phyloP scores from a whole-genome alignment of 306 rosid species.

The Arachis stenosperma region DNA sequence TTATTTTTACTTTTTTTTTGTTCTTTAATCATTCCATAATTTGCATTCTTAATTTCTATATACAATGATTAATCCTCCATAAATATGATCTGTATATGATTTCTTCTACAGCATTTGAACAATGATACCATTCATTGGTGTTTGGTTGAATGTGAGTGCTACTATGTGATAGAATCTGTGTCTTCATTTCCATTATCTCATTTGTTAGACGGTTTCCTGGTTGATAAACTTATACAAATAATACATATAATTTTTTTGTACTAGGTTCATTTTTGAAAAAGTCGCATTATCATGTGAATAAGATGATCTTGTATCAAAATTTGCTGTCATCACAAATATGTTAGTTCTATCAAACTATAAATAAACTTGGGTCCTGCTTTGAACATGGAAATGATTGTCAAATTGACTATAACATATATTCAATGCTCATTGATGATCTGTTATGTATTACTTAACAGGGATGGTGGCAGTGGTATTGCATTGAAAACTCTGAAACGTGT shows the following conservation, averaged over 20 bases:
- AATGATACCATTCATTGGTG: slow-evolving; percentile 2
- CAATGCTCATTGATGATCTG: slow-evolving; percentile 33
- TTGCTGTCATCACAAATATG: slow-evolving; percentile 20
- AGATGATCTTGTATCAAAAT: slow-evolving; percentile 7
- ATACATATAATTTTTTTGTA: slow-evolving; percentile 1
- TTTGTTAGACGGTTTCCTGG: slow-evolving; percentile 26
- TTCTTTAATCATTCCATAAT: slow-evolving; percentile 19
- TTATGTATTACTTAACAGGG: slow-evolving; percentile 53
- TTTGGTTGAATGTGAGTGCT: not conserved
- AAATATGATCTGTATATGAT: slow-evolving; percentile 16
- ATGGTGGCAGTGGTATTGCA: slow-evolving; percentile 71
- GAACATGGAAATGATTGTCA: slow-evolving; percentile 14
- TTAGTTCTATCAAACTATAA: slow-evolving; percentile 35
- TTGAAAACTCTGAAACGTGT: slow-evolving; percentile 75
- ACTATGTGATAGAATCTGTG: slow-evolving; percentile 1
- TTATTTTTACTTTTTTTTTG: slow-evolving; percentile 9
- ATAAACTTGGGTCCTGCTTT: slow-evolving; percentile 21
- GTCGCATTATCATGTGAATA: slow-evolving; percentile 13
- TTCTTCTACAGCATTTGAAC: slow-evolving; percentile 26
- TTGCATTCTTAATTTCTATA: slow-evolving; percentile 33
- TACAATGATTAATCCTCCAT: slow-evolving; percentile 5
- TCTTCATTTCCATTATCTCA: slow-evolving; percentile 11
- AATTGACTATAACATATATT: not conserved
- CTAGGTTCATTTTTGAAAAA: slow-evolving; percentile 31
- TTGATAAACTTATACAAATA: slow-evolving; percentile 8